A percentile compares a stretch with the other conserved stretches of the same genome.
Conservation (phyloP, 2,329 filamentous ascomycete genomes). For the Simplicillium aogashimaense region DNA sequence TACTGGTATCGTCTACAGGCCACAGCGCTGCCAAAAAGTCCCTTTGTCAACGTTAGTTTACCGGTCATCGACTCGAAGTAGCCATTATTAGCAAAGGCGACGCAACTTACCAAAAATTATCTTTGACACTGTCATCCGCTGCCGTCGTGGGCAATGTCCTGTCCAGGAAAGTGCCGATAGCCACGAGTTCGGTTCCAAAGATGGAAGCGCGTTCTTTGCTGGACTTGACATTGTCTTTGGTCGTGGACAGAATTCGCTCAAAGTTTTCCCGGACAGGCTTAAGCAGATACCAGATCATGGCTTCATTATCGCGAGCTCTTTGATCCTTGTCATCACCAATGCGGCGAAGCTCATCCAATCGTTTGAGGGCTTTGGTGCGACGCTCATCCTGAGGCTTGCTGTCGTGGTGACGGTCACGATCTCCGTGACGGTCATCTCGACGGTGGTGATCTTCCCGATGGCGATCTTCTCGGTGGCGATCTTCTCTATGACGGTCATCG, state of each 20-base stretch:
- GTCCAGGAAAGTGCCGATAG: slow-evolving; percentile 53
- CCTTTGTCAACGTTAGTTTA: slow-evolving; percentile 16
- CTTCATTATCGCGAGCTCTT: slow-evolving; percentile 32
- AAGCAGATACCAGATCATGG: slow-evolving; percentile 38
- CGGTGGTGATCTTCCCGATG: slow-evolving; percentile 11
- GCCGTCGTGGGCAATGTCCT: slow-evolving; percentile 30
- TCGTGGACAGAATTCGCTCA: slow-evolving; percentile 48
- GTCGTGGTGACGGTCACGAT: slow-evolving; percentile 14
- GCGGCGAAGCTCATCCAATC: slow-evolving; percentile 30
- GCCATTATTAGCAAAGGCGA: no score
- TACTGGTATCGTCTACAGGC: slow-evolving; percentile 34
- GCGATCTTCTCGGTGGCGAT: slow-evolving; percentile 8
- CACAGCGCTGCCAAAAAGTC: slow-evolving; percentile 34
- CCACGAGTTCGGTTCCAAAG: slow-evolving; percentile 50
- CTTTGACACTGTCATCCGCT: slow-evolving; percentile 31
- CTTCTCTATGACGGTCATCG: slow-evolving; percentile 10
- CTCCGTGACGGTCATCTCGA: slow-evolving; percentile 8
- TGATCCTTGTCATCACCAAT: slow-evolving; percentile 41
- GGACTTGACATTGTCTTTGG: slow-evolving; percentile 51
- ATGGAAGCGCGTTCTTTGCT: slow-evolving; percentile 52
- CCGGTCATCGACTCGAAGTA: neutral
- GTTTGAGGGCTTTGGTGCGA: slow-evolving; percentile 28
- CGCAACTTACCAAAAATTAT: slow-evolving; percentile 37
- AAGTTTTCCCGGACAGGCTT: slow-evolving; percentile 52
- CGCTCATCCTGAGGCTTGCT: slow-evolving; percentile 26